Base-by-base conservation (phyloP, 805 yeast genomes). In the Starmerella floricola region DNA sequence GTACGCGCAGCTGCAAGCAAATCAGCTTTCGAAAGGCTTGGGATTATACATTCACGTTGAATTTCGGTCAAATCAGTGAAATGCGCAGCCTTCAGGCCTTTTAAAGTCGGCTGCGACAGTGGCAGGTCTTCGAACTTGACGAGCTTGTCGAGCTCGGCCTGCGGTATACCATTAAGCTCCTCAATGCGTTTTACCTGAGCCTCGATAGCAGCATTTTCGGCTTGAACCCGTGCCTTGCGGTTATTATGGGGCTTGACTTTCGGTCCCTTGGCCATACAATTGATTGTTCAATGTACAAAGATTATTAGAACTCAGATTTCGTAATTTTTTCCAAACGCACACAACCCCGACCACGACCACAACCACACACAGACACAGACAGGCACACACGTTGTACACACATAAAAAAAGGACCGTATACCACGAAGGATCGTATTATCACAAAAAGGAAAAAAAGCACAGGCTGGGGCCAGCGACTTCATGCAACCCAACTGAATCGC, bases 1-100 rank as follows among this genome's bases (percentile, higher is more conserved):
- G 96, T 86, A 53, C 76, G 74, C 17, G 95, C 95, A 17, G 94
- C 87, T 11, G 85, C 95, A 52, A 87, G 67, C 2, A 87, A 60
- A 63, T 86, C 96, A 26, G 70, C 64, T 1, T 91, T 88, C 52
- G 81, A 77, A 46, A 91, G 63, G 1, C 91, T 76, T 12, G 71
- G 62, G 0, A 93, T 81, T 21, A 91, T 81, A 5, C 95, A 68
- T 36, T 75, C 76, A 46, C 71, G 74, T 55, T 91, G 99, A 44
- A 91, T 83, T 33, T 82, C 94, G 0, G 98, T 91, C 65, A 87
- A 61, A 10, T 75, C 69, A 1, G 81, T 68, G 59, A 79, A 91
- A 40, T 84, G 79, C n/a, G 93, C 70, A 41, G 76, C 82, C 46
- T 72, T 75, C 31, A 91, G 63, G 2, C 97, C 97, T 46, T 69